A percentile compares a stretch with the other conserved stretches of the same genome.
These are phyloP conservation scores for Acer yangbiense DNA, from an alignment of 345 rosid genomes.

Conservation along the genomic window DNA sequence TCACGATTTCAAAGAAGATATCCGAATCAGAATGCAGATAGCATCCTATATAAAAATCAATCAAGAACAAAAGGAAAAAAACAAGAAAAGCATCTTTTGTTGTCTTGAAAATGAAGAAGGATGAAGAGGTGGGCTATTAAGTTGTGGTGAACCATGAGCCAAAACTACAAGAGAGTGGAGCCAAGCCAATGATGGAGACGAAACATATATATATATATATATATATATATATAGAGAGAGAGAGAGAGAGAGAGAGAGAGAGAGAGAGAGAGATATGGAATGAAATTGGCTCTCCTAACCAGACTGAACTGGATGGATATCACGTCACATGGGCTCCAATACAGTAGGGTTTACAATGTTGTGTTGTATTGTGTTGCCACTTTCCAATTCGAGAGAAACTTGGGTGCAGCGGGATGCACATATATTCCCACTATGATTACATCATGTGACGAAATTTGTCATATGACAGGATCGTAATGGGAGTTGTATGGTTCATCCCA, in stretches of 20 bases:
- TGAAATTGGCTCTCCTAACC: not conserved
- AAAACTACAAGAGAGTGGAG: not conserved
- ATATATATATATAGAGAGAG: too few species aligned
- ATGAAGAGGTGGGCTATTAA: not conserved
- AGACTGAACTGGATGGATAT: not conserved
- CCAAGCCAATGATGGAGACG: conserved; percentile 13
- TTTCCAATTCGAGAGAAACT: too few species aligned
- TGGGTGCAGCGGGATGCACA: too few species aligned
- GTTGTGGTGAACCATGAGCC: not conserved
- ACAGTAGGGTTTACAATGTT: not conserved
- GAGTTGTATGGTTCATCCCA: too few species aligned
- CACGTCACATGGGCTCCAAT: conserved; percentile 12
- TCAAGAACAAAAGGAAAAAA: not conserved
- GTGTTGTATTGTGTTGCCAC: too few species aligned
- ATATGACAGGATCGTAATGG: too few species aligned
- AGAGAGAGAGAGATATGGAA: not conserved
- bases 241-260: not conserved
- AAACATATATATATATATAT: not conserved
- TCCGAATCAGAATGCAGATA: not conserved
- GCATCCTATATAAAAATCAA: not conserved
- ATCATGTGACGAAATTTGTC: too few species aligned
- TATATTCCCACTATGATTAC: too few species aligned
- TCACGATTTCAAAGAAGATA: not conserved
- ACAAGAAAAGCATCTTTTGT: conserved; percentile 13
- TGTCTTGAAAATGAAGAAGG: not conserved